Evolutionary conservation across 345 rosid species (phyloP).

Genomic region (Eucalyptus microcorys): DNA sequence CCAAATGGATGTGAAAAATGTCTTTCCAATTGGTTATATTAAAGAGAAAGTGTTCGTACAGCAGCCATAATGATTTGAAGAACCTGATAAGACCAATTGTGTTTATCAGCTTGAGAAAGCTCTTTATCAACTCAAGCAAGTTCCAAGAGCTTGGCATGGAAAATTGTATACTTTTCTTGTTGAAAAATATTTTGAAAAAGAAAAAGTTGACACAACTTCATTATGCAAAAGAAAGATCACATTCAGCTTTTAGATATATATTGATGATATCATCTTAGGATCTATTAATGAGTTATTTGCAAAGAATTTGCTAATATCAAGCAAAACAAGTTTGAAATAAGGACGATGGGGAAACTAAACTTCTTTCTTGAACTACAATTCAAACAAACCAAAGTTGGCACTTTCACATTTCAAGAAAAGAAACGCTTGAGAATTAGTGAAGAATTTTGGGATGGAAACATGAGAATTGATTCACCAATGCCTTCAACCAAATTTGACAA

Average conservation of each 20-base stretch:
- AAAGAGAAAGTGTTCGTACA: background rate
- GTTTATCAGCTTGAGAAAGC: background rate
- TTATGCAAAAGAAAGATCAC: background rate
- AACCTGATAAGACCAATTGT: background rate
- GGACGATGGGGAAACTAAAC: background rate
- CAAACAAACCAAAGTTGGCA: background rate
- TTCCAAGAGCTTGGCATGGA: background rate
- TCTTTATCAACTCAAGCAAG: background rate
- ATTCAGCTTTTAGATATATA: background rate
- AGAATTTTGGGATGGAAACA: background rate
- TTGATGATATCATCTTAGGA: background rate
- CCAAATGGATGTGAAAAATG: background rate
- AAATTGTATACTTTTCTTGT: background rate
- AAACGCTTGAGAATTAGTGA: background rate
- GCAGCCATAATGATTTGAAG: background rate
- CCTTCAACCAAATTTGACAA: background rate
- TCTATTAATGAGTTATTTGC: background rate
- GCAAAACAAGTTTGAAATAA: background rate
- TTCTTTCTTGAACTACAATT: background rate
- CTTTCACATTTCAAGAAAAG: background rate
- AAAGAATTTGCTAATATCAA: background rate
- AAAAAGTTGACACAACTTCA: background rate
- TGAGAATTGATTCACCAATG: background rate
- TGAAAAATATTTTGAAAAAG: background rate
- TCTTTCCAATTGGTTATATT: background rate